Evolutionary conservation across 441 rosid species (phyloP), one percentile per base, ranked within the genome.

Genomic region (Sinapis alba): DNA sequence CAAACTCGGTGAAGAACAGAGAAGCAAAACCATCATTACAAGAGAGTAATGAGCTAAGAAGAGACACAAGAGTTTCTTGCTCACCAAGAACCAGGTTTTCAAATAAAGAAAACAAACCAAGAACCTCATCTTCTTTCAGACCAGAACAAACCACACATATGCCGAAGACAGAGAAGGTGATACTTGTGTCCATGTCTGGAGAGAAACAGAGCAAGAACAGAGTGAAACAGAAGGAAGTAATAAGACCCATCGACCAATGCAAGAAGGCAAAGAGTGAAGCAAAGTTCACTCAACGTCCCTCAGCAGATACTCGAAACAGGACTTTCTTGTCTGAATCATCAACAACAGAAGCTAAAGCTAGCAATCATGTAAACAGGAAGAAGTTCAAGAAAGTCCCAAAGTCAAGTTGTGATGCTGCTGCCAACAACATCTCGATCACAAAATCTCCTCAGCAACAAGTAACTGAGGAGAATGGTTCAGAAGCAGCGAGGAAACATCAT

Each of bases 1-100:
- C 99, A 19, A 95, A 91, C 86, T 84, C 83, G 2, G 77, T 83
- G 21, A 80, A 75, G 41, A 85, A 67, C 84, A 81, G 87, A 76
- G 87, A 84, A 5, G 80, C 75, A 54, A 58, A 47, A 41, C 78
- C 72, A 64, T 34, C 72, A 64, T 34, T 38, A 50, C 75, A 78
- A 15, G 65, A 70, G 27, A 50, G 54, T 60, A 78, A 66, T 6
- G 88, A 87, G 72, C 69, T 79, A 65, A 62, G 83, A 11, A 86
- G 84, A 79, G 81, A 81, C 47, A 76, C 84, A 6, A 28, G 73
- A 21, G 65, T 89, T 57, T 80, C 86, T 58, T 82, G 83, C 66
- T 86, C 94, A 11, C 86, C 88, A 6, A 83, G 89, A 81, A 80
- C 82, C 11, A 83, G 88, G 76, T 72, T 83, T 69, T 72, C 82